Evolutionary conservation across 371 early-diverging fungal genomes (phyloP).

Genomic region (Mucor circinelloides): DNA sequence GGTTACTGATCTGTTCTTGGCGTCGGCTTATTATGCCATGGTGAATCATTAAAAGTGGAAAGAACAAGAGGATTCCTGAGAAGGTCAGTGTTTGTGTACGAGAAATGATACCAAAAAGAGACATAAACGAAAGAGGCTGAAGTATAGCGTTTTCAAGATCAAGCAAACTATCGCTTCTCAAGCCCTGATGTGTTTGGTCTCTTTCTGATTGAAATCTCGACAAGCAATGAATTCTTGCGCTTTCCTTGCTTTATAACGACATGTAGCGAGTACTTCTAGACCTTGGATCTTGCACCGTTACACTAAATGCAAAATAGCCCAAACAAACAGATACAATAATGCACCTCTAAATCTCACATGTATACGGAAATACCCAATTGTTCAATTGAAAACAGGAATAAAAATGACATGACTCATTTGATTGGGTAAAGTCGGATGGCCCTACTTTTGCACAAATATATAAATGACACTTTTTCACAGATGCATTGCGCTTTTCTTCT

Average conservation of each 20-base stretch:
- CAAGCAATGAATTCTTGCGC: background rate
- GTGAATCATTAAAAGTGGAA: background rate
- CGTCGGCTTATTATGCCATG: background rate
- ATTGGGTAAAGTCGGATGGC: slow-evolving; percentile 6
- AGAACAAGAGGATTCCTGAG: slow-evolving; percentile 4
- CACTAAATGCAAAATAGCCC: slow-evolving; percentile 9
- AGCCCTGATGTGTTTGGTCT: background rate
- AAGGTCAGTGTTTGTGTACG: slow-evolving; percentile 8
- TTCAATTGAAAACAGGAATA: slow-evolving; percentile 1
- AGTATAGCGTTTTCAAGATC: background rate
- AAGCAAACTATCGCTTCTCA: background rate
- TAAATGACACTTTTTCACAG: background rate
- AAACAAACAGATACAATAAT: background rate
- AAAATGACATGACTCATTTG: slow-evolving; percentile 13
- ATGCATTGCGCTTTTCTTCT: background rate
- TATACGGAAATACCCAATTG: background rate
- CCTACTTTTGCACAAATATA: background rate
- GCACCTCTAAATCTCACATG: slow-evolving; percentile 9
- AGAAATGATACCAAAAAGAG: background rate
- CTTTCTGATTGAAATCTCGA: background rate
- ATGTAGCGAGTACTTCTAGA: background rate
- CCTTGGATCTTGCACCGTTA: background rate
- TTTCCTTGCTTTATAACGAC: background rate
- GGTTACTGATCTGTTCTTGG: background rate
- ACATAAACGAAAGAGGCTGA: background rate